Percentiles rank a stretch among this genome's conserved stretches.
Conservation (phyloP, 2,329 filamentous ascomycete species). For the Penicillium sp. region DNA sequence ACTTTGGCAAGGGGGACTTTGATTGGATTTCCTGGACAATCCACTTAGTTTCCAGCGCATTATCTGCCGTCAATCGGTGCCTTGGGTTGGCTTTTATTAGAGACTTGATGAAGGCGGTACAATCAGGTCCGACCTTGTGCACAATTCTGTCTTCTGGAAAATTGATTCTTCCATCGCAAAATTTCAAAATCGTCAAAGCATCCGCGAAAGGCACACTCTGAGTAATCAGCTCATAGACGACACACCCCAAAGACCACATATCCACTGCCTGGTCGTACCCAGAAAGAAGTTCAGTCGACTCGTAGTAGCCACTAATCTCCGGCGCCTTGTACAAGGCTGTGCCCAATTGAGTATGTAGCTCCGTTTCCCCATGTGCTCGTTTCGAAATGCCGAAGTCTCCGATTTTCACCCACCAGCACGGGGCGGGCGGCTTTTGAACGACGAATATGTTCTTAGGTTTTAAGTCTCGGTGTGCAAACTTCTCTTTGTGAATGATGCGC, state of each 20-base stretch:
- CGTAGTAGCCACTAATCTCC: neutral
- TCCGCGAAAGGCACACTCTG: neutral
- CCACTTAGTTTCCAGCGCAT: neutral
- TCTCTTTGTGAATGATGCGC: neutral
- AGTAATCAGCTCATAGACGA: neutral
- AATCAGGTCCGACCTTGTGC: neutral
- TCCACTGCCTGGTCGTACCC: neutral
- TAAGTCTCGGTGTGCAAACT: neutral
- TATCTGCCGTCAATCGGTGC: neutral
- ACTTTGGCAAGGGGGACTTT: neutral
- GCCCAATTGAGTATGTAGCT: neutral
- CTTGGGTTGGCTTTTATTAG: neutral
- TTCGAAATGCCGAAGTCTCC: neutral
- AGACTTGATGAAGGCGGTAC: neutral
- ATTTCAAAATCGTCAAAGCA: neutral
- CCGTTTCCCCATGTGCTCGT: neutral
- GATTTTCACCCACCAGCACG: neutral
- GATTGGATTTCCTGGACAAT: neutral
- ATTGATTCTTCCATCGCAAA: neutral
- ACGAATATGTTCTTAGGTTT: conserved; percentile 2
- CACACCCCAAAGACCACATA: neutral
- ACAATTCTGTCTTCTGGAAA: neutral
- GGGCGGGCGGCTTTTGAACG: neutral
- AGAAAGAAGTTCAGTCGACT: neutral
- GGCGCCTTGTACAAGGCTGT: neutral